Conservation (phyloP, 305 asterid species). For the Fraxinus sp. region DNA sequence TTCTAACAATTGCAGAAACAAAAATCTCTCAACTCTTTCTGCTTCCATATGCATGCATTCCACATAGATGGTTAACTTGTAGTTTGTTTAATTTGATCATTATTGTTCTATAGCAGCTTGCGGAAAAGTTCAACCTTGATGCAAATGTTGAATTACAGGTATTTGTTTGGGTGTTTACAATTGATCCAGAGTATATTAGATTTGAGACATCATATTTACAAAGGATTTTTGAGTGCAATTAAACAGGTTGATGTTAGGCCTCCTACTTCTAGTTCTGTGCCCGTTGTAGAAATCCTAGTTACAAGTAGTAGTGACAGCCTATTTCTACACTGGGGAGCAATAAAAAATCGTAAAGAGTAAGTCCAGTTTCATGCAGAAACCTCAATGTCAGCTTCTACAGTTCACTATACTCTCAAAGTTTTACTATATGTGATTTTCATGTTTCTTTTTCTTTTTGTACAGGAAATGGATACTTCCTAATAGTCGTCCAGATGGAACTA, state of each 20-base stretch:
- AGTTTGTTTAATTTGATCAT: constrained; percentile 15
- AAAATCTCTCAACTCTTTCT: constrained; percentile 9
- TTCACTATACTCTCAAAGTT: constrained; percentile 7
- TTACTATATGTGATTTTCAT: constrained; percentile 1
- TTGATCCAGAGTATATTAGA: constrained; percentile 19
- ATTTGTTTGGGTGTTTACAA: constrained; percentile 17
- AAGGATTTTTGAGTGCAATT: constrained; percentile 25
- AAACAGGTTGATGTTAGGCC: constrained; percentile 75
- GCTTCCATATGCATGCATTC: constrained; percentile 4
- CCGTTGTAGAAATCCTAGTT: constrained; percentile 56
- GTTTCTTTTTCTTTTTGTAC: constrained; percentile 20
- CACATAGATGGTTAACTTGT: constrained; percentile 1
- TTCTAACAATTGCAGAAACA: constrained; percentile 5
- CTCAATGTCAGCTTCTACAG: constrained; percentile 16
- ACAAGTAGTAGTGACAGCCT: constrained; percentile 52
- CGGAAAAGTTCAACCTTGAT: constrained; percentile 75
- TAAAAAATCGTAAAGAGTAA: constrained; percentile 55
- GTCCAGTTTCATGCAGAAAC: constrained; percentile 29
- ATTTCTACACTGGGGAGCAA: constrained; percentile 92
- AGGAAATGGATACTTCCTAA: constrained; percentile 87
- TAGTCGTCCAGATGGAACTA: constrained; percentile 74
- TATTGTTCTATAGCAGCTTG: constrained; percentile 45
- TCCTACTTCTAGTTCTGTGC: constrained; percentile 53
- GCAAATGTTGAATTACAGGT: constrained; percentile 86
- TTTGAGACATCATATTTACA: constrained; percentile 15